Evolutionary conservation across 352 stramenopile species (phyloP), one percentile per base, ranked within the genome.

Genomic region (Phytopythium litorale): DNA sequence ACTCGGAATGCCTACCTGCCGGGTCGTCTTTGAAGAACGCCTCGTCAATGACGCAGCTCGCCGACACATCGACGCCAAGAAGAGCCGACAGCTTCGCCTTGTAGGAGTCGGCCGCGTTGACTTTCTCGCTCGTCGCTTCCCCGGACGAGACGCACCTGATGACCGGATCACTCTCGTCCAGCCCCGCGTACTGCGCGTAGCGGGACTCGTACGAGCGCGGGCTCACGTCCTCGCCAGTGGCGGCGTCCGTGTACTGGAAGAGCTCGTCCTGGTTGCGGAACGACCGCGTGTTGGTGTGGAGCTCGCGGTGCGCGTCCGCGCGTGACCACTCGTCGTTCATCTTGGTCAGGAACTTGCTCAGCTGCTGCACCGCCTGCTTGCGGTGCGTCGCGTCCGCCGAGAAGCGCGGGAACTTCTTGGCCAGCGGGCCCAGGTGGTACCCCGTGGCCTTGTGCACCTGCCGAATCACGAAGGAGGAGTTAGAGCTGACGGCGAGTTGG

Each of bases 281-380:
- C 25, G 70, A 59, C 28, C 62, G 71, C 1, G 71, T 62, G 55
- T 69, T 73, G 0, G 76, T 91, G 48, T 71, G 55, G 8, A 65
- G 15, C 35, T 84, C 54, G 2, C 78, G 79, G 13, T 83, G 60
- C 12, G 61, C 35, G 21, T 91, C 81, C 5, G 65, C 73, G 11
- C 72, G 52, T 23, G 65, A 69, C 81, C 74, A 84, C 13, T 84
- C 74, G 1, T 70, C 45, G 43, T 87, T 87, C 72, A 89, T 87
- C 18, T 63, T 67, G 28, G 83, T 64, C n/a, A 89, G 63, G 33
- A 71, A 73, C 12, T 42, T 50, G 2, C 69, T 65, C 1, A 91
- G 68, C 53, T 72, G 51, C 2, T 58, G 43, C 23, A 86, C 60
- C 8, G 55, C 70, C 60, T 75, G 71, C 62, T 81, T 88, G 46